Percentiles rank a stretch among this genome's conserved stretches.
Evolutionary conservation across 202 grass and related monocot genomes (phyloP).

Genomic region (Schoenoplectus tabernaemontani): DNA sequence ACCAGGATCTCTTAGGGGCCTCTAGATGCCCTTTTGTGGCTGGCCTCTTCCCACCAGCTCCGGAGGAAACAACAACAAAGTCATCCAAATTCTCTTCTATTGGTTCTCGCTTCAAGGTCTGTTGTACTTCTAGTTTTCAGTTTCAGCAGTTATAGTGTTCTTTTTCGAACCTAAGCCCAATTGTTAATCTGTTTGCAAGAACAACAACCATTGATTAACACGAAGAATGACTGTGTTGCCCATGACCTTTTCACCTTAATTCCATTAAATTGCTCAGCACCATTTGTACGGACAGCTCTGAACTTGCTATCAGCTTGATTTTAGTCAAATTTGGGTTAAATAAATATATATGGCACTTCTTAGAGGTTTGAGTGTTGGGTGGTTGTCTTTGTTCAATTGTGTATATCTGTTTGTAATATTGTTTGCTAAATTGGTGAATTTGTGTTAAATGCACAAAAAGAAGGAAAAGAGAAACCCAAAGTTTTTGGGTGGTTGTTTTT

Average conservation of each 20-base stretch:
- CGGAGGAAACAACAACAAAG: slow-evolving; percentile 62
- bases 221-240: not conserved
- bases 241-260: not conserved
- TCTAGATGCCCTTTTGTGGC: slow-evolving; percentile 93
- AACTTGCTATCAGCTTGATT: not conserved
- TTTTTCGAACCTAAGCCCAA: not conserved
- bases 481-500: not conserved
- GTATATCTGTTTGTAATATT: not conserved
- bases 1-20: slow-evolving; percentile 81
- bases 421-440: not conserved
- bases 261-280: not conserved
- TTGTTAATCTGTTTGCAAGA: slow-evolving; percentile 9
- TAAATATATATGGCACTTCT: not conserved
- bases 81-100: slow-evolving; percentile 98
- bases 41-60: slow-evolving; percentile 74
- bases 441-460: not conserved
- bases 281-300: not conserved
- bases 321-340: not conserved
- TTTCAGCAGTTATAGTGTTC: not conserved
- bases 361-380: not conserved
- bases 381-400: not conserved
- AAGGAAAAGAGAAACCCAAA: not conserved
- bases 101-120: slow-evolving; percentile 90
- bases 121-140: not conserved
- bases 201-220: slow-evolving; percentile 11